Conservation (phyloP, 1,139 yeast species). For the Candida sp. region DNA sequence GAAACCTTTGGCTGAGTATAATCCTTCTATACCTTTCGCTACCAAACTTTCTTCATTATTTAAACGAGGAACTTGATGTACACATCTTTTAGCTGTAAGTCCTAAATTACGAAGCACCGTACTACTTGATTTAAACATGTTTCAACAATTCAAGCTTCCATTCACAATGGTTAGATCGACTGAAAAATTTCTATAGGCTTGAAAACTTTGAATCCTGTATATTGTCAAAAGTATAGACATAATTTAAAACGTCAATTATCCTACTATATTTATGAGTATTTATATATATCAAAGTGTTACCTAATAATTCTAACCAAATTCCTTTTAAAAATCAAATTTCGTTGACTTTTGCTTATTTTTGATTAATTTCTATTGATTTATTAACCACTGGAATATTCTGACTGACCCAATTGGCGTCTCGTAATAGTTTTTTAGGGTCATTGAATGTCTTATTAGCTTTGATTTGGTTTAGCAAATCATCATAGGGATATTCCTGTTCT, state of each 20-base stretch:
- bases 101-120: constrained; percentile 2
- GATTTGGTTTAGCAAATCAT: constrained; percentile 42
- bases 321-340: no score
- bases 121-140: constrained; percentile 5
- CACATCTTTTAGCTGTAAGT: constrained; percentile 19
- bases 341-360: not conserved
- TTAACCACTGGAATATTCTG: constrained; percentile 48
- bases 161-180: not conserved
- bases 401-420: constrained; percentile 85
- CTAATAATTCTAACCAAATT: no score
- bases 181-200: constrained; percentile 1
- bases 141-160: not conserved
- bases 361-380: not conserved
- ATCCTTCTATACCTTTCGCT: constrained; percentile 62
- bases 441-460: constrained; percentile 31
- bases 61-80: constrained; percentile 69
- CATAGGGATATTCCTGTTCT: constrained; percentile 67
- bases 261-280: no score
- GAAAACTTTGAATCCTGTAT: not conserved
- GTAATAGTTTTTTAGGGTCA: constrained; percentile 72
- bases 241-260: no score
- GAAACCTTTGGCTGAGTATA: constrained; percentile 68
- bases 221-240: not conserved
- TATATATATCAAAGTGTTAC: no score
- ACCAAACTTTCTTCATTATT: constrained; percentile 35